Conservation (phyloP, 306 rosid genomes). For the Arachis hypogaea region DNA sequence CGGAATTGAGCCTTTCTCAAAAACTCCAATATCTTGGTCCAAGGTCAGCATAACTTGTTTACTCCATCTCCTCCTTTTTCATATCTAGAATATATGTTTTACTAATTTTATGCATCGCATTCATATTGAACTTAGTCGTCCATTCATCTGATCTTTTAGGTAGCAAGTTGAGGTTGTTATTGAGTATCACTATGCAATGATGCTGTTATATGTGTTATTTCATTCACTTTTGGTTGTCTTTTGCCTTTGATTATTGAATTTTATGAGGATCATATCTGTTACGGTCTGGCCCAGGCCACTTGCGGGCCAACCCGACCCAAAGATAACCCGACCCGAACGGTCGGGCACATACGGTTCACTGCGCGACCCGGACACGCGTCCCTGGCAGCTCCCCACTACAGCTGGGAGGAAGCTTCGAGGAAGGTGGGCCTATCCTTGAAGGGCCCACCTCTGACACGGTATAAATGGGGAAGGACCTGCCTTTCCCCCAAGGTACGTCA, state of each 20-base stretch:
- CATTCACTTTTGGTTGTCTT: conserved; percentile 29
- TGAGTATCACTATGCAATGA: conserved; percentile 5
- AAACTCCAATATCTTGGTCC: conserved; percentile 96
- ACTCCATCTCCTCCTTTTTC: conserved; percentile 21
- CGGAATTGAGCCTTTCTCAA: conserved; percentile 70
- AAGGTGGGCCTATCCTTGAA: too few relatives aligned
- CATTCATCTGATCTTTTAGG: conserved; percentile 23
- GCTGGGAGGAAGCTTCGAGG: too few relatives aligned
- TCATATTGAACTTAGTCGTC: conserved; percentile 34
- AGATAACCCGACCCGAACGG: too few relatives aligned
- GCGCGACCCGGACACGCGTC: too few relatives aligned
- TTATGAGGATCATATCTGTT: conserved; percentile 2
- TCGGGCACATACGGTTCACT: too few relatives aligned
- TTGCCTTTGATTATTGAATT: conserved; percentile 14
- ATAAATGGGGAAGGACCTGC: too few relatives aligned
- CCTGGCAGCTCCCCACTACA: too few relatives aligned
- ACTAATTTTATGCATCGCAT: conserved; percentile 1
- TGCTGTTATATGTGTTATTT: conserved; percentile 14
- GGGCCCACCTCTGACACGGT: too few relatives aligned
- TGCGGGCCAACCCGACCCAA: too few relatives aligned
- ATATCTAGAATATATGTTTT: conserved; percentile 21
- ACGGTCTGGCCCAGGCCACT: too few relatives aligned
- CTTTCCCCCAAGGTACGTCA: too few relatives aligned
- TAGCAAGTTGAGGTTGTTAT: conserved; percentile 26
- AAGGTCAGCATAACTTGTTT: conserved; percentile 57